phyloP scores from a whole-genome alignment of 176 grass and related monocot species.

The Lolium multiflorum region DNA sequence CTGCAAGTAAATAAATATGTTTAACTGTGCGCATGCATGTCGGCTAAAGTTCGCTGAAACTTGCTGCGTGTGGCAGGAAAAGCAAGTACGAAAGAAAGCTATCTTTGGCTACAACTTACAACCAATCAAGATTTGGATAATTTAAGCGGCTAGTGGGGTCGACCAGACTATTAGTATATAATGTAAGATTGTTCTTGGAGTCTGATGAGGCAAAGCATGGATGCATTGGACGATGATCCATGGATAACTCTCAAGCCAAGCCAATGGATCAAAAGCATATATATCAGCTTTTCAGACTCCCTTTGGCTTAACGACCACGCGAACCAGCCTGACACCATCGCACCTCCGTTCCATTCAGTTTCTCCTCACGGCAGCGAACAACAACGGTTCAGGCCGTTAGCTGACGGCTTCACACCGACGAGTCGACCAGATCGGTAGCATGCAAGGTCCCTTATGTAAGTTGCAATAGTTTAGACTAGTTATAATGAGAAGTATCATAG shows the following conservation, averaged over 20 bases:
- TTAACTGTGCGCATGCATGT: no score
- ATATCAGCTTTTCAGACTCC: background rate
- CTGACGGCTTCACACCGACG: no score
- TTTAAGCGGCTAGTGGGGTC: background rate
- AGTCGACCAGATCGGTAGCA: background rate
- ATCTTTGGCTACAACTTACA: no score
- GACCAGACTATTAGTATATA: background rate
- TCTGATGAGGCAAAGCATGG: conserved; percentile 7
- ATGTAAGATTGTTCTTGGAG: conserved; percentile 1
- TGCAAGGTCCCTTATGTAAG: no score
- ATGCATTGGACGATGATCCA: background rate
- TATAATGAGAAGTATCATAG: no score
- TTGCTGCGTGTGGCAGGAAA: no score
- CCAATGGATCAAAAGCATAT: background rate
- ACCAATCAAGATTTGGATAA: background rate
- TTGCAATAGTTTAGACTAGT: no score
- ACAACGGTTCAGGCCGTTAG: no score
- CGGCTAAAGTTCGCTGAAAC: no score
- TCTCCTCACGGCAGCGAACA: no score
- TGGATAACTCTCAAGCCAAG: conserved; percentile 36
- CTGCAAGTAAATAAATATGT: no score
- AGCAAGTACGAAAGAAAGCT: no score
- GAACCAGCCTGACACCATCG: background rate
- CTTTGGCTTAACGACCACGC: conserved; percentile 38
- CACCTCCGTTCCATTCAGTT: background rate